Evolutionary conservation across 1,139 yeast species (phyloP).

Genomic region (Geotrichum candidum): DNA sequence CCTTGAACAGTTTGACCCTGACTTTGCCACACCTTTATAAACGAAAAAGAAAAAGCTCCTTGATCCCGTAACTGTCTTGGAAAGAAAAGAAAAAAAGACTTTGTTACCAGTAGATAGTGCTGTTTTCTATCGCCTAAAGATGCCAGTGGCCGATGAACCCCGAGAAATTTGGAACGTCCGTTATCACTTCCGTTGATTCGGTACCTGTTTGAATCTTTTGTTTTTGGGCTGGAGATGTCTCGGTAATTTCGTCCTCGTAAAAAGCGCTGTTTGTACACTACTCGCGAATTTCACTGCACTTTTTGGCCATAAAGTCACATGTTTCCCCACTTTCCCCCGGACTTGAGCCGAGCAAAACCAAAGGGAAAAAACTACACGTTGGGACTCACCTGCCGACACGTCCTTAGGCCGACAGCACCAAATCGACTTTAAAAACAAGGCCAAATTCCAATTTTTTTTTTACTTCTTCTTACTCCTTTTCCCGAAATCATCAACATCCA

Average conservation of each 20-base stretch:
- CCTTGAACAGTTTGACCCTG: no score
- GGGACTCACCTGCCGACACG: not conserved
- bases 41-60: not conserved
- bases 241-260: not conserved
- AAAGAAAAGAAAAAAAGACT: not conserved
- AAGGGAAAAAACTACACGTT: not conserved
- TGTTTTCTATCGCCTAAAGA: not conserved
- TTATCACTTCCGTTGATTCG: not conserved
- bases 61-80: not conserved
- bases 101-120: not conserved
- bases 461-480: not conserved
- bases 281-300: not conserved
- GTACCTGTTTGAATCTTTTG: not conserved
- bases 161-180: not conserved
- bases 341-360: constrained; percentile 3
- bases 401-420: not conserved
- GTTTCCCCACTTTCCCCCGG: constrained; percentile 12
- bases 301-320: not conserved
- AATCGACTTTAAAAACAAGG: not conserved
- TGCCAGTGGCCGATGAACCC: not conserved
- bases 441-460: not conserved
- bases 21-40: no score
- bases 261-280: not conserved
- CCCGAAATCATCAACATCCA: not conserved
- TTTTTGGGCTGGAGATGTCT: not conserved